A percentile compares a stretch with the other conserved stretches of the same genome.
These are phyloP conservation scores for Coemansia sp. DNA, from an alignment of 192 early-diverging fungal species.

Conservation along the genomic window DNA sequence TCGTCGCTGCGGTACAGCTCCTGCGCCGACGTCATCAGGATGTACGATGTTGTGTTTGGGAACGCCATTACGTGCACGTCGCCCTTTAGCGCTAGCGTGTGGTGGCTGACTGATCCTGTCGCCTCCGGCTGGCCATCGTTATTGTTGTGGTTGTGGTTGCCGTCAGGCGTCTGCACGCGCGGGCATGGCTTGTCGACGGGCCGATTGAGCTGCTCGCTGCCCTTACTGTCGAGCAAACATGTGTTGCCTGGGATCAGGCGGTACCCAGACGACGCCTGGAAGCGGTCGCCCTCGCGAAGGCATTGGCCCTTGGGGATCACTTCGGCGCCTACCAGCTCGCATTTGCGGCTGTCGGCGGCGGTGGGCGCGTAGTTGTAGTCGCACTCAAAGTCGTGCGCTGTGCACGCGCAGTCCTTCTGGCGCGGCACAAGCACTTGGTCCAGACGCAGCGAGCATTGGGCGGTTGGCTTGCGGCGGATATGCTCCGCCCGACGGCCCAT, in stretches of 20 bases:
- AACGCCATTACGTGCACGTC: conserved; percentile 63
- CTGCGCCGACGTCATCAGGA: conserved; percentile 62
- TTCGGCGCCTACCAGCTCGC: conserved; percentile 59
- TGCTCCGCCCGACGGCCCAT: conserved; percentile 76
- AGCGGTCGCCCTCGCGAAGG: conserved; percentile 59
- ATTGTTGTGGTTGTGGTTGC: conserved; percentile 8
- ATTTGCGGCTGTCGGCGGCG: conserved; percentile 61
- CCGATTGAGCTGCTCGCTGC: conserved; percentile 55
- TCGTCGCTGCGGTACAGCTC: conserved; percentile 69
- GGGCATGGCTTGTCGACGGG: conserved; percentile 59
- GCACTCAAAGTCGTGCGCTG: conserved; percentile 87
- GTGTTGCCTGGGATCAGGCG: conserved; percentile 82
- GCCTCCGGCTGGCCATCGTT: conserved; percentile 8
- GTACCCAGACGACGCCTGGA: conserved; percentile 74
- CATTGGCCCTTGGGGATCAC: conserved; percentile 66
- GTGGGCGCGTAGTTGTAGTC: conserved; percentile 77
- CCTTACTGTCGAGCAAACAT: conserved; percentile 54
- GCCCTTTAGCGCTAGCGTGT: conserved; percentile 41
- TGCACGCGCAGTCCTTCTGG: conserved; percentile 70
- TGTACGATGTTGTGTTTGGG: conserved; percentile 61
- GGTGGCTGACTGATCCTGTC: conserved; percentile 25
- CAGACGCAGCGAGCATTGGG: conserved; percentile 74
- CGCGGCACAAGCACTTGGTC: conserved; percentile 61
- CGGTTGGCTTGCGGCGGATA: conserved; percentile 72
- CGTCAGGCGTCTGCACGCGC: conserved; percentile 35